Evolutionary conservation across 2,329 filamentous ascomycete species (phyloP), one percentile per base, ranked within the genome.

Genomic region (Aspergillus thermomutatus): DNA sequence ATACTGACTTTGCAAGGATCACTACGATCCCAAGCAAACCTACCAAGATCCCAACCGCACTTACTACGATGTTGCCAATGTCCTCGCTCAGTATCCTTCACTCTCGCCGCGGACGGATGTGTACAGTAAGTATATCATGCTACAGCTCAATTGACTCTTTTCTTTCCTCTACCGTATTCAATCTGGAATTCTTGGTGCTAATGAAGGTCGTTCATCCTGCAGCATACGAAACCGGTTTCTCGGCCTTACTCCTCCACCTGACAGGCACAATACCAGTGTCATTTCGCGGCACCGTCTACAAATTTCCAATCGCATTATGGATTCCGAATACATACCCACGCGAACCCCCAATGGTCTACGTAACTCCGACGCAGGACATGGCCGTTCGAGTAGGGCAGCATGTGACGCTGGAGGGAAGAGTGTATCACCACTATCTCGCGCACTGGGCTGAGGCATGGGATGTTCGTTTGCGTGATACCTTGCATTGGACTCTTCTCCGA

Each of bases 371-470:
- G 4, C 88, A 90, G 63, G 89, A 87, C 61, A 97, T 99, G 91
- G 77, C 89, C 63, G 88, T 99, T 45, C 84, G 93, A 21, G 91
- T 92, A 0, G 94, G 94, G 0, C 94, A 99, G 71, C 92, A 99
- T 79, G 92, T 99, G 58, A 92, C 94, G 69, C 87, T 90, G 4
- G 93, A 97, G 68, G 94, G 94, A 26, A 88, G 90, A 71, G 85
- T 97, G 61, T 99, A 97, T 72, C 94, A 99, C 72, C 94, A 94
- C 40, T 99, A 97, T 72, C 79, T 99, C 49, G 90, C 91, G 31
- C 87, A 91, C 60, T 99, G 94, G 94, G 79, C 83, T 31, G 87
- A 91, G 63, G 93, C 90, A 66, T 94, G 90, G 89, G 91, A 96
- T 84, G 91, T 95, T 74, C 79, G 89, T 85, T 23, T 50, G 27